Evolutionary conservation across 1,284 basidiomycete genomes (phyloP).

Genomic region (Leccinum huronense): DNA sequence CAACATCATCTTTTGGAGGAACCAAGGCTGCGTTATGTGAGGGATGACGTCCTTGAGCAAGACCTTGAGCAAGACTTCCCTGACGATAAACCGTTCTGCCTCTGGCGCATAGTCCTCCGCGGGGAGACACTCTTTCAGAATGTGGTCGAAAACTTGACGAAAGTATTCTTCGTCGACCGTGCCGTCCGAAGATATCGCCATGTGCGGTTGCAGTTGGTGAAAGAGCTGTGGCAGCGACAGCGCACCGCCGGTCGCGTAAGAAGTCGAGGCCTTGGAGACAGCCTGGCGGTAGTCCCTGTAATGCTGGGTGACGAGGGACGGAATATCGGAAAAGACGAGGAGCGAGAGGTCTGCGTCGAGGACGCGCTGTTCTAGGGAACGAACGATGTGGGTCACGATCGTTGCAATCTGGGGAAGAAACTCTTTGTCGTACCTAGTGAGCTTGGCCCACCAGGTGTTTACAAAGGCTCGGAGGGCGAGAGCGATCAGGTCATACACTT

Average conservation of each 20-base stretch:
- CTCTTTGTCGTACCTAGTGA: constrained; percentile 79
- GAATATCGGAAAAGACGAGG: constrained; percentile 60
- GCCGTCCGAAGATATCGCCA: constrained; percentile 66
- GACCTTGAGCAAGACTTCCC: constrained; percentile 75
- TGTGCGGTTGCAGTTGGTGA: constrained; percentile 75
- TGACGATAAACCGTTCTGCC: constrained; percentile 70
- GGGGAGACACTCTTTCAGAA: constrained; percentile 67
- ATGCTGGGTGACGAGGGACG: constrained; percentile 67
- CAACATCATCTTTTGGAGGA: constrained; percentile 65
- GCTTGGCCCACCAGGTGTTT: constrained; percentile 78
- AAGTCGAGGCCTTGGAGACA: constrained; percentile 55
- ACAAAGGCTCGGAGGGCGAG: constrained; percentile 74
- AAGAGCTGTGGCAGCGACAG: constrained; percentile 63
- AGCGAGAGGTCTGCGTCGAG: constrained; percentile 53
- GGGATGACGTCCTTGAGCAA: constrained; percentile 65
- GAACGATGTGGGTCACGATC: constrained; percentile 58
- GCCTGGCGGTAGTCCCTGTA: constrained; percentile 73
- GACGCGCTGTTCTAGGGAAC: constrained; percentile 58
- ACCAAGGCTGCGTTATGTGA: constrained; percentile 77
- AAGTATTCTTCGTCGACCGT: constrained; percentile 71
- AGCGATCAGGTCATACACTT: constrained; percentile 75
- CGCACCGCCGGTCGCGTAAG: constrained; percentile 66
- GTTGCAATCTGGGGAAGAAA: constrained; percentile 69
- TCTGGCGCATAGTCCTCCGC: constrained; percentile 73
- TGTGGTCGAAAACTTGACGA: constrained; percentile 68